Conservation (phyloP, 2,329 filamentous ascomycete species). For the Monilinia fructigena region DNA sequence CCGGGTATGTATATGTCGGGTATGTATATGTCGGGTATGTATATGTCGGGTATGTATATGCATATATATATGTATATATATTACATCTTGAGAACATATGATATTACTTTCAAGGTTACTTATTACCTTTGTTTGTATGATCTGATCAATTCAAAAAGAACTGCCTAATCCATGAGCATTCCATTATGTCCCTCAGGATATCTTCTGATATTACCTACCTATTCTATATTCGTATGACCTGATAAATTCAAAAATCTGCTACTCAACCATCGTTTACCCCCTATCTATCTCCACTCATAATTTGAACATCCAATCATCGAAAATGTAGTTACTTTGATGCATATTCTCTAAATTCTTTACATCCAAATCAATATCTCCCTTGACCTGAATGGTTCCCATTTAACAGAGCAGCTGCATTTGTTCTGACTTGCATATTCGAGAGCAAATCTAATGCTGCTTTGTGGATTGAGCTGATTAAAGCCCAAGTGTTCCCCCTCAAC, state of each 20-base stretch:
- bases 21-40: no score
- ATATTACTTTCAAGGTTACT: no score
- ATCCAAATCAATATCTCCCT: not conserved
- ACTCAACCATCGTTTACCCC: not conserved
- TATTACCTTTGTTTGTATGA: no score
- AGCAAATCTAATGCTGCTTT: conserved; percentile 19
- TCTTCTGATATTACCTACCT: no score
- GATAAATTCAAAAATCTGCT: not conserved
- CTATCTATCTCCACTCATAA: not conserved
- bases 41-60: no score
- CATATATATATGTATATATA: no score
- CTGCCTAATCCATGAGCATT: no score
- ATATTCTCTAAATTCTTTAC: not conserved
- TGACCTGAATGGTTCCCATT: not conserved
- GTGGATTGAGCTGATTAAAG: not conserved
- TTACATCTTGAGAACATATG: no score
- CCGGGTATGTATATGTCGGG: no score
- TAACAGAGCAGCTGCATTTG: conserved; percentile 9
- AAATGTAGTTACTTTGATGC: not conserved
- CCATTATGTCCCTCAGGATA: no score
- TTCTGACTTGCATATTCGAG: conserved; percentile 19
- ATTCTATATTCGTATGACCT: not conserved
- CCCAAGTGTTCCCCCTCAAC: no score
- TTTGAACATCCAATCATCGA: not conserved
- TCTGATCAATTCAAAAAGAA: no score